phyloP scores from a whole-genome alignment of 1,284 basidiomycete species.

The Takashimella koratensis region DNA sequence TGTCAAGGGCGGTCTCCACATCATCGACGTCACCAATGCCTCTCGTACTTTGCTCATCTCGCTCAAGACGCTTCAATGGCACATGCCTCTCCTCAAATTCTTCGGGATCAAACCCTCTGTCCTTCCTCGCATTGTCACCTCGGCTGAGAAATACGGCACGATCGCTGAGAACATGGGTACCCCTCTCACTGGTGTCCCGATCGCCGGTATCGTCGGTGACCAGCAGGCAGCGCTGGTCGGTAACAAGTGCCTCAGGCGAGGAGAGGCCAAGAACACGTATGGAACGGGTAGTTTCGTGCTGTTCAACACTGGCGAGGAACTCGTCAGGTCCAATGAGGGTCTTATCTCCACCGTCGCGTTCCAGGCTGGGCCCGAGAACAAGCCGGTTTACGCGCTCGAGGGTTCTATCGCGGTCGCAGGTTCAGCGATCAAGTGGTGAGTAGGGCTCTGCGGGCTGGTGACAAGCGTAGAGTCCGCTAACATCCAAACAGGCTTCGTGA shows the following conservation, averaged over 20 bases:
- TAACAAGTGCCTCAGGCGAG: constrained; percentile 82
- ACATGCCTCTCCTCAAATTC: constrained; percentile 76
- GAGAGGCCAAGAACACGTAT: constrained; percentile 92
- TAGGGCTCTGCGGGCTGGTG: constrained; percentile 1
- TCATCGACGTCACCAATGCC: constrained; percentile 94
- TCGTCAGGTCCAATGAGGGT: constrained; percentile 80
- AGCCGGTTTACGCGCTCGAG: constrained; percentile 88
- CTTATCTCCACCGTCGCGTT: constrained; percentile 90
- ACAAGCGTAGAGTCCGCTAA: not conserved
- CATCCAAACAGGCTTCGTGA: constrained; percentile 66
- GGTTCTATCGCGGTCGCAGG: constrained; percentile 95
- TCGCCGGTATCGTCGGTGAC: constrained; percentile 90
- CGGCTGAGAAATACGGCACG: constrained; percentile 85
- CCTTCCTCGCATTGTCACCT: constrained; percentile 83
- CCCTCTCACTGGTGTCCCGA: constrained; percentile 69
- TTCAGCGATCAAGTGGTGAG: constrained; percentile 84
- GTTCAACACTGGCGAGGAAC: constrained; percentile 80
- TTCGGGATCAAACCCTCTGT: constrained; percentile 75
- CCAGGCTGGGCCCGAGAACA: constrained; percentile 72
- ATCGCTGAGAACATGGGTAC: constrained; percentile 57
- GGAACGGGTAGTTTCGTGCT: constrained; percentile 95
- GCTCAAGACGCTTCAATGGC: constrained; percentile 77
- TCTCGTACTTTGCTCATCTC: constrained; percentile 93
- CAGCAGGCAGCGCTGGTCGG: constrained; percentile 96
- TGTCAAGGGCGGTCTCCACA: constrained; percentile 64